Base-by-base conservation (phyloP, 768 basidiomycete genomes). In the Hygrophoropsis aurantiaca region DNA sequence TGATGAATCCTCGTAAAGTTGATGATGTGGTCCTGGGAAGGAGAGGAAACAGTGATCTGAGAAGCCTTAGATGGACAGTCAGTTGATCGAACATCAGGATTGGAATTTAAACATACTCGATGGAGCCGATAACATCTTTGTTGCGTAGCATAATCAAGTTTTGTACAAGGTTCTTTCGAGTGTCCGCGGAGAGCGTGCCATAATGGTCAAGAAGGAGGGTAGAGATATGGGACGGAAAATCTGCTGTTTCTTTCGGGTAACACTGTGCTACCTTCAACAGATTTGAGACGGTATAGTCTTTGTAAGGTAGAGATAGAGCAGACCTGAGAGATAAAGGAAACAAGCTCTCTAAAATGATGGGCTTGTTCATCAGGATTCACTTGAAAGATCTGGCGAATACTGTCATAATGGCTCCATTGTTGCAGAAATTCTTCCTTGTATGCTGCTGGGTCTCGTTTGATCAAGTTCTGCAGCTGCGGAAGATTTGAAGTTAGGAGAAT, bases 381-480 rank as follows among this genome's bases (percentile, higher is more conserved):
- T 57, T 78, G 77, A 58, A 94, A 93, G 52, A 99, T 88, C 58
- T 91, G 81, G 26, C 90, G 81, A 46, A 88, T 84, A 54, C 84
- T 88, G 56, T 88, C 81, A 69, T 94, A 98, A 66, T 95, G 91
- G 50, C 90, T 90, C 87, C 93, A 97, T 75, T 99, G 95, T 54
- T 92, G 92, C 13, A 94, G 62, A 57, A 98, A 99, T 58, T 99
- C 97, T 51, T 98, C 95, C 62, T 82, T 87, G 74, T 99, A 98
- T 0, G 81, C 85, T 8, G 72, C 67, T 3, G 95, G 90, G 64
- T 97, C 92, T 36, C 97, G 81, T 64, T 99, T 99, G 66, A 99
- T 94, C 44, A 98, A 77, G 64, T 97, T 97, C 66, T 98, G 95
- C 7, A 99, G 78, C 61, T 97, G 92, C 0, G 97, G 94, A 8